phyloP scores from a whole-genome alignment of 2,329 filamentous ascomycete species.

The Sporothrix schenckii region DNA sequence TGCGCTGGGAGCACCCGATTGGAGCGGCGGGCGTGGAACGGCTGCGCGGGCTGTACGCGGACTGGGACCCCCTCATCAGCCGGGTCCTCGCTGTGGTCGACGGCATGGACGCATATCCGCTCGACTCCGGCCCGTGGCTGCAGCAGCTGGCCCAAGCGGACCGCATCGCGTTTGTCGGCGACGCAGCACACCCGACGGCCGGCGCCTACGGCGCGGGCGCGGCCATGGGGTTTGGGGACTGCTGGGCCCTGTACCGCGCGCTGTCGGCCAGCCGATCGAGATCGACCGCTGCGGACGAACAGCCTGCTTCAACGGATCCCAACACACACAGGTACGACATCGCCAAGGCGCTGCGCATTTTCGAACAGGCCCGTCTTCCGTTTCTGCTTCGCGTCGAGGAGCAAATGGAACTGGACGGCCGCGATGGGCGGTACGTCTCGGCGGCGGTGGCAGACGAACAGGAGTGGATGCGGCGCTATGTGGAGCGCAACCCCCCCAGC shows the following conservation, averaged over 20 bases:
- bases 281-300: background rate
- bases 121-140: constrained; percentile 31
- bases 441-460: constrained; percentile 20
- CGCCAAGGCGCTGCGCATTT: background rate
- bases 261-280: constrained; percentile 19
- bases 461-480: constrained; percentile 22
- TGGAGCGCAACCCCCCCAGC: constrained; percentile 14
- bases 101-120: constrained; percentile 33
- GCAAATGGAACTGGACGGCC: constrained; percentile 5
- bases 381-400: constrained; percentile 10
- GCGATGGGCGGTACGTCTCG: background rate
- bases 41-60: background rate
- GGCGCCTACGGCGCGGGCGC: constrained; percentile 31
- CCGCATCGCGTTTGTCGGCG: constrained; percentile 31
- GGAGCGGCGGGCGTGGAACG: background rate
- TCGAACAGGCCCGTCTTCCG: background rate
- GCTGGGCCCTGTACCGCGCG: constrained; percentile 33
- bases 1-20: constrained; percentile 12
- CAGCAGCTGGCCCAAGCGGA: constrained; percentile 20
- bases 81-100: constrained; percentile 29
- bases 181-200: constrained; percentile 34
- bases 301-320: background rate
- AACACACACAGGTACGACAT: background rate
- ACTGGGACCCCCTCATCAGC: constrained; percentile 21
- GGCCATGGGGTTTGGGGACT: constrained; percentile 31